Evolutionary conservation across 1,284 basidiomycete species (phyloP).

Genomic region (Termitomyces sp.): DNA sequence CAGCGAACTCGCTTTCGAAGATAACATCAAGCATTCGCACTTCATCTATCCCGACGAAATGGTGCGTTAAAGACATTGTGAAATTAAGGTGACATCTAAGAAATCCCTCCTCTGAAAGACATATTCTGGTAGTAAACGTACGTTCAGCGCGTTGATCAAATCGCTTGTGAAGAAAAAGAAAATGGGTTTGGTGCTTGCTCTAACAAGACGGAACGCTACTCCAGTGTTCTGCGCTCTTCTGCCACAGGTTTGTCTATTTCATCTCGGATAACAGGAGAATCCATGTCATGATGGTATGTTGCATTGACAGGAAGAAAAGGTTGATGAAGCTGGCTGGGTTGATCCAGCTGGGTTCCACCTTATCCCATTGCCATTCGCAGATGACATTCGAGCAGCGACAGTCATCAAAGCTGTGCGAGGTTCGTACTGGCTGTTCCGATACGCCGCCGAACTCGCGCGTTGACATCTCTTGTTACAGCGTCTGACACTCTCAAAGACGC

Average conservation of each 20-base stretch:
- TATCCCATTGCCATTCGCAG: constrained; percentile 87
- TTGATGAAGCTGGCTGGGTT: constrained; percentile 69
- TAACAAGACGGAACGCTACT: constrained; percentile 68
- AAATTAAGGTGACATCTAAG: background rate
- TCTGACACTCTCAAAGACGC: constrained; percentile 62
- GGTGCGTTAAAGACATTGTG: constrained; percentile 35
- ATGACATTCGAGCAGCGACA: constrained; percentile 84
- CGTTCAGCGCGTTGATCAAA: constrained; percentile 84
- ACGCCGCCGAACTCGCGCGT: constrained; percentile 1
- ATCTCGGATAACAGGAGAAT: background rate
- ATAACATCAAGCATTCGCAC: constrained; percentile 87
- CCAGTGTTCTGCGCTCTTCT: constrained; percentile 84
- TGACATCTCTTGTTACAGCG: constrained; percentile 37
- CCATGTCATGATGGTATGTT: background rate
- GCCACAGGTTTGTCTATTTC: constrained; percentile 60
- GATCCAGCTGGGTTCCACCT: constrained; percentile 92
- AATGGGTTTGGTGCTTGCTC: constrained; percentile 73
- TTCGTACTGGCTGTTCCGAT: constrained; percentile 20
- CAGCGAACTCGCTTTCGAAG: constrained; percentile 71
- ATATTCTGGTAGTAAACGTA: constrained; percentile 87
- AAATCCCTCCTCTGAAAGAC: constrained; percentile 37
- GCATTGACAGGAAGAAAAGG: constrained; percentile 57
- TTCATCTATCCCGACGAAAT: constrained; percentile 94
- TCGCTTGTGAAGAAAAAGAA: constrained; percentile 81
- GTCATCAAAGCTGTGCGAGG: constrained; percentile 54